Evolutionary conservation across 176 grass and related monocot genomes (phyloP), one percentile per base, ranked within the genome.

Genomic region (Tillandsia fasciculata): DNA sequence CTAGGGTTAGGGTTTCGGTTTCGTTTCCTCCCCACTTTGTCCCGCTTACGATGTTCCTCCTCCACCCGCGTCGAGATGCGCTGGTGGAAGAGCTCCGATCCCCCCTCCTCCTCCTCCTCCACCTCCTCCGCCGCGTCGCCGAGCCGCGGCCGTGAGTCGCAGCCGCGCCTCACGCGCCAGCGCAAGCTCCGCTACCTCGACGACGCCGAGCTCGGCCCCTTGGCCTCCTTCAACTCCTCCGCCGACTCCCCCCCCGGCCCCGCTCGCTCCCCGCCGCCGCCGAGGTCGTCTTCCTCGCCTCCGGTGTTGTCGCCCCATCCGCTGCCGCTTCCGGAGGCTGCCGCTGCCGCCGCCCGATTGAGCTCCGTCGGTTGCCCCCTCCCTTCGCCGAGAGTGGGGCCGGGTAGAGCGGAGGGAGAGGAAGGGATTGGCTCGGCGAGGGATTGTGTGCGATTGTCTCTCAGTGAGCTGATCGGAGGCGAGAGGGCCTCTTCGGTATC

Each of bases 141-240:
- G 50, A 29, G 74, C 54, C 53, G 64, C 64, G 20, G 67, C 72
- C 77, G 63, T 53, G 76, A 87, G 5, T 58, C 51, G 28, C 87
- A 83, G 69, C 84, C 82, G 53, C 82, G 82, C 48, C 82, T 99
- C 15, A 82, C 49, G 22, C 88, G 90, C 65, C 74, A 72, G 26
- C 82, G 72, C 28, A 83, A 84, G 72, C 69, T 80, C 50, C 78
- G 15, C 58, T 70, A 58, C 69, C 2, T 33, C 75, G 14, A 42
- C 72, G 2, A 29, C 74, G 64, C 47, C 63, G 50, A 71, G 48
- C 65, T 54, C 64, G 9, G 71, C 56, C 49, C 64, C 72, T 63
- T 26, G 23, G 70, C 59, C 33, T 66, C 78, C 48, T 12, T 66
- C 77, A 15, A 64, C 18, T 53, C 68, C 22, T 78, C 74, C 10